Conservation (phyloP, 768 basidiomycete species). For the Russula vinacea region DNA sequence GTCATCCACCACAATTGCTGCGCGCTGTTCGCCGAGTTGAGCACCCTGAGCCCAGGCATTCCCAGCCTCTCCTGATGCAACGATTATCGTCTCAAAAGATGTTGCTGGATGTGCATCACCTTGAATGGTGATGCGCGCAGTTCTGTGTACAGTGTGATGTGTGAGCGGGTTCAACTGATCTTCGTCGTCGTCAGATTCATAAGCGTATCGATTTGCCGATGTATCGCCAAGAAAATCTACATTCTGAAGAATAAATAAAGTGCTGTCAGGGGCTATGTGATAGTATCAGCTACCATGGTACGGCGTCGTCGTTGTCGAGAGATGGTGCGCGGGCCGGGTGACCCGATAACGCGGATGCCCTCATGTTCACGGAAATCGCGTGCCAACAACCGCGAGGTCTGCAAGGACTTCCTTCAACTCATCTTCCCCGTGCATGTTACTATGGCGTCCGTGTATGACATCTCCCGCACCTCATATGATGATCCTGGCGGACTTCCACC, state of each 20-base stretch:
- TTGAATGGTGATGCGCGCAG: constrained; percentile 2
- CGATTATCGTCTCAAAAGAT: constrained; percentile 14
- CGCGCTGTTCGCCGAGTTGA: constrained; percentile 29
- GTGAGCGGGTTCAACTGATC: constrained; percentile 32
- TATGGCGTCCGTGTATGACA: background rate
- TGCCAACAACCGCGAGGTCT: background rate
- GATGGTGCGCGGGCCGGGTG: background rate
- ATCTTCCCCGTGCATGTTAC: background rate
- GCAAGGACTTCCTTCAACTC: background rate
- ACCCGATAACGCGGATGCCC: background rate
- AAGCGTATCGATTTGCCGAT: constrained; percentile 32
- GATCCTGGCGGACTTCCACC: constrained; percentile 51
- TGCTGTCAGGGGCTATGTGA: background rate
- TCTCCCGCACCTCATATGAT: constrained; percentile 31
- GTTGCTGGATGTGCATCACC: background rate
- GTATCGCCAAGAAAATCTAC: constrained; percentile 31
- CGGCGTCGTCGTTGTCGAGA: too few species aligned
- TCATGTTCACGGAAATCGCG: background rate
- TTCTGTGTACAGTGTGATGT: constrained; percentile 3
- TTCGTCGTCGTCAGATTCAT: constrained; percentile 35
- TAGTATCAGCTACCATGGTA: constrained; percentile 7
- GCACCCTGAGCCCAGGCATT: constrained; percentile 30
- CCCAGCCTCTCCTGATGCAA: constrained; percentile 31
- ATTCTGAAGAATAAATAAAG: constrained; percentile 12
- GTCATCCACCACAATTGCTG: constrained; percentile 21